Evolutionary conservation across 73 alveolate genomes (phyloP).

Genomic region (Stentor roeselii): DNA sequence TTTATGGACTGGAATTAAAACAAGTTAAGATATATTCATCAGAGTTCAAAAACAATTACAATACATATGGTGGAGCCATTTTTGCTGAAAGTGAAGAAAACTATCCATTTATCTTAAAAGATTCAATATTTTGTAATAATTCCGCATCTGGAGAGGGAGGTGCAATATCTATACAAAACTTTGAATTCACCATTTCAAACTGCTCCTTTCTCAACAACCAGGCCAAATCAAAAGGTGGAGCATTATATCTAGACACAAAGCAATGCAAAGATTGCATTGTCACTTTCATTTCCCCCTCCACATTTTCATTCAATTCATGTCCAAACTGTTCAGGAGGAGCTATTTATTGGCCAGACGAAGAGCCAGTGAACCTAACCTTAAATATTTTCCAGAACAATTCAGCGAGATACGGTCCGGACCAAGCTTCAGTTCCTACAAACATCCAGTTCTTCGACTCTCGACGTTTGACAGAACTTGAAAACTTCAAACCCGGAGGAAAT

Average conservation of each 20-base stretch:
- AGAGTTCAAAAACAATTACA: not conserved
- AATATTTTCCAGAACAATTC: conserved; percentile 15
- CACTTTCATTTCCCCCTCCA: not conserved
- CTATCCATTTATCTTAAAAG: too few relatives aligned
- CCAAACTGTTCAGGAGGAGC: not conserved
- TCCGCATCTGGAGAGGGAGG: too few relatives aligned
- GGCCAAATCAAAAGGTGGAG: not conserved
- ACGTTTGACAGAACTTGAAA: not conserved
- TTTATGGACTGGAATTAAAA: not conserved
- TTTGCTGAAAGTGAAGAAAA: too few relatives aligned
- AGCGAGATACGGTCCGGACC: conserved; percentile 36
- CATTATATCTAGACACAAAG: not conserved
- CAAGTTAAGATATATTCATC: not conserved
- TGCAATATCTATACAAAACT: too few relatives aligned
- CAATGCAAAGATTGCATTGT: not conserved
- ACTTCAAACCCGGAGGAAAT: not conserved
- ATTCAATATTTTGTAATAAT: too few relatives aligned
- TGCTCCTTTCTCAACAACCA: not conserved
- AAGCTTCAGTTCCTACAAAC: conserved; percentile 25
- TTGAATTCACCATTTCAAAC: not conserved
- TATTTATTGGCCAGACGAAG: not conserved
- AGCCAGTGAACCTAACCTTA: not conserved
- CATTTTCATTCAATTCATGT: not conserved
- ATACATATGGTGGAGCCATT: not conserved
- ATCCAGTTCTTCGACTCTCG: not conserved